Percentiles rank a stretch among this genome's conserved stretches.
These are phyloP conservation scores for Aspergillus fischeri DNA, from an alignment of 2,329 filamentous ascomycete species.

Conservation along the genomic window DNA sequence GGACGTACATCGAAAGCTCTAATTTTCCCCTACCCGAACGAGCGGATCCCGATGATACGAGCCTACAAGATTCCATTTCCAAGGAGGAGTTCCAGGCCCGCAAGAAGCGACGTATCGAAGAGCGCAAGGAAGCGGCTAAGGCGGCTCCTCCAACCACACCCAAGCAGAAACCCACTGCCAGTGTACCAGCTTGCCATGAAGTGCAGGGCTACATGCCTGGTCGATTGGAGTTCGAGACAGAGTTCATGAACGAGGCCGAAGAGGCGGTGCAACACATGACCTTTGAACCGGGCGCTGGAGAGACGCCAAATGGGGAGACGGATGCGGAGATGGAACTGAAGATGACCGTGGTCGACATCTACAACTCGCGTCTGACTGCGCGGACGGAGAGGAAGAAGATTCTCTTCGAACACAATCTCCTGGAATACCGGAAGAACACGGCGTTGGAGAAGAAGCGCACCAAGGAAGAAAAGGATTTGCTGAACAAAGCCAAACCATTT, in stretches of 20 bases:
- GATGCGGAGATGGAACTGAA: conserved; percentile 98
- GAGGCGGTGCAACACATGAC: conserved; percentile 98
- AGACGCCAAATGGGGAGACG: conserved; percentile 81
- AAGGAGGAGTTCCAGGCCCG: conserved; percentile 88
- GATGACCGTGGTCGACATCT: conserved; percentile 96
- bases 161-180: conserved; percentile 93
- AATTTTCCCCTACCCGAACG: conserved; percentile 82
- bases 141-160: conserved; percentile 77
- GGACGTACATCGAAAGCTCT: conserved; percentile 78
- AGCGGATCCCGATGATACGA: conserved; percentile 76
- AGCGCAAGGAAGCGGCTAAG: conserved; percentile 81
- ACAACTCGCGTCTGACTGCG: conserved; percentile 86
- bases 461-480: conserved; percentile 86
- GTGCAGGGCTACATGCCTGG: conserved; percentile 99
- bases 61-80: conserved; percentile 73
- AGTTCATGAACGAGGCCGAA: conserved; percentile 96
- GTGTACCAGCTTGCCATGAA: conserved; percentile 93
- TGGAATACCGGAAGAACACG: conserved; percentile 90
- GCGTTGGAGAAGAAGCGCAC: conserved; percentile 89
- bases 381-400: conserved; percentile 94
- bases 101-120: conserved; percentile 91
- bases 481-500: conserved; percentile 94
- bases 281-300: conserved; percentile 91
- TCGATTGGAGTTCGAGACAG: conserved; percentile 92
- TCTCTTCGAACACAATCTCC: conserved; percentile 87